Evolutionary conservation across 306 rosid genomes (phyloP).

Genomic region (Luffa aegyptiaca): DNA sequence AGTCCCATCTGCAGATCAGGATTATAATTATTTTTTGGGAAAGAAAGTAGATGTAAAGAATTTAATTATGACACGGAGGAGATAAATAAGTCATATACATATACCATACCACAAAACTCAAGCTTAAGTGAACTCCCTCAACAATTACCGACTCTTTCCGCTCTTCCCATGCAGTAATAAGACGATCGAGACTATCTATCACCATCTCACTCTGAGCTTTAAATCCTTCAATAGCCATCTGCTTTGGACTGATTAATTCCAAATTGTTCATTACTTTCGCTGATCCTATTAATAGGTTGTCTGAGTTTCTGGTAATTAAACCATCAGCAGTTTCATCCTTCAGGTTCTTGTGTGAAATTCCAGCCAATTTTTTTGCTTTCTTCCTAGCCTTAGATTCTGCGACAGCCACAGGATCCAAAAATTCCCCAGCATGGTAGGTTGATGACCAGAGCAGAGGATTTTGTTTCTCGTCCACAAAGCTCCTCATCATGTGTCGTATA

Average conservation of each 20-base stretch:
- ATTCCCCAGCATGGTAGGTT: slow-evolving; percentile 98
- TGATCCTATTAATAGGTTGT: neutral
- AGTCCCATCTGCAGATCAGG: slow-evolving; percentile 75
- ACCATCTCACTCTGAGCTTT: slow-evolving; percentile 99
- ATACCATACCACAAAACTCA: slow-evolving; percentile 74
- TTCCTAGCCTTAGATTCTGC: slow-evolving; percentile 72
- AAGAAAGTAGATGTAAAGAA: neutral
- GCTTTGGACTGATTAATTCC: slow-evolving; percentile 61
- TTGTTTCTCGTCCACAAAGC: slow-evolving; percentile 83
- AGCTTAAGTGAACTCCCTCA: slow-evolving; percentile 97
- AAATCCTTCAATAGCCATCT: slow-evolving; percentile 92
- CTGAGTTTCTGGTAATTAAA: slow-evolving; percentile 30
- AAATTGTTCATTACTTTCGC: slow-evolving; percentile 27
- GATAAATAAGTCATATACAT: slow-evolving; percentile 7
- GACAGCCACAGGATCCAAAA: slow-evolving; percentile 82
- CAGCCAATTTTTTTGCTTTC: slow-evolving; percentile 69
- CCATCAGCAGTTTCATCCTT: slow-evolving; percentile 47
- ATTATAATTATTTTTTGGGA: slow-evolving; percentile 1
- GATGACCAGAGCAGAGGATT: slow-evolving; percentile 95
- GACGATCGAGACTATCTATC: slow-evolving; percentile 96
- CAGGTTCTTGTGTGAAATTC: slow-evolving; percentile 31
- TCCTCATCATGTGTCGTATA: slow-evolving; percentile 97
- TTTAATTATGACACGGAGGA: neutral
- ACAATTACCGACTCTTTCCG: slow-evolving; percentile 87
- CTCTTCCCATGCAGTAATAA: slow-evolving; percentile 96